Conservation (phyloP, 805 yeast genomes). For the Blastobotrys robertii region DNA sequence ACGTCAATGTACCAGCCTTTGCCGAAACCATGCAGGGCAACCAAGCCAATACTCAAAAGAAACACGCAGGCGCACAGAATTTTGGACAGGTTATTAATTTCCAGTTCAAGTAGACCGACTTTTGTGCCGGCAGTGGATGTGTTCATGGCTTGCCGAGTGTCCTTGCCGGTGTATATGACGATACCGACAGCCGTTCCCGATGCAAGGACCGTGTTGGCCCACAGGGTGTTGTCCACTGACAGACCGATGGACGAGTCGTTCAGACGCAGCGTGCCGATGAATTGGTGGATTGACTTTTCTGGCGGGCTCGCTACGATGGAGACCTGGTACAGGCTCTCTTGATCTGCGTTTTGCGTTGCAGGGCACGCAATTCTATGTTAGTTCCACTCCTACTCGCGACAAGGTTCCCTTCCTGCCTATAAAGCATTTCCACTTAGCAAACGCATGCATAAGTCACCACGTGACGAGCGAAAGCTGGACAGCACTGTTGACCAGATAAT, state of each 20-base stretch:
- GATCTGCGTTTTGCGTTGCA: constrained; percentile 57
- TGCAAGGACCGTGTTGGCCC: constrained; percentile 98
- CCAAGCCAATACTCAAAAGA: constrained; percentile 62
- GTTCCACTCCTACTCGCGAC: too few relatives aligned
- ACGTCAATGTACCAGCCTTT: constrained; percentile 80
- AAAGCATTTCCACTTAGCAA: too few relatives aligned
- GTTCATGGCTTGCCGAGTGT: constrained; percentile 92
- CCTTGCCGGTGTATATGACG: constrained; percentile 80
- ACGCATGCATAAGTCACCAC: too few relatives aligned
- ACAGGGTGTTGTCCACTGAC: constrained; percentile 81
- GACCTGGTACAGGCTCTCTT: constrained; percentile 32
- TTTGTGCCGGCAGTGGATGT: constrained; percentile 82
- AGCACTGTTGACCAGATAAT: too few relatives aligned
- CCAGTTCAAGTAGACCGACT: constrained; percentile 81
- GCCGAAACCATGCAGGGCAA: constrained; percentile 65
- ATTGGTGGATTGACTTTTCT: constrained; percentile 69
- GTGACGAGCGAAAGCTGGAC: too few relatives aligned
- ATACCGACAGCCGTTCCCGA: constrained; percentile 88
- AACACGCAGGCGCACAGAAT: constrained; percentile 83
- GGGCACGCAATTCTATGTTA: constrained; percentile 44
- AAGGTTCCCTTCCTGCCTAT: too few relatives aligned
- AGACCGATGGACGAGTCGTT: constrained; percentile 47
- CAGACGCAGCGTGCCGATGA: constrained; percentile 62
- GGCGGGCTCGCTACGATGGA: constrained; percentile 72
- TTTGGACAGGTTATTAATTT: constrained; percentile 81